Base-by-base conservation (phyloP, 495 filamentous ascomycete genomes). In the Evernia prunastri region DNA sequence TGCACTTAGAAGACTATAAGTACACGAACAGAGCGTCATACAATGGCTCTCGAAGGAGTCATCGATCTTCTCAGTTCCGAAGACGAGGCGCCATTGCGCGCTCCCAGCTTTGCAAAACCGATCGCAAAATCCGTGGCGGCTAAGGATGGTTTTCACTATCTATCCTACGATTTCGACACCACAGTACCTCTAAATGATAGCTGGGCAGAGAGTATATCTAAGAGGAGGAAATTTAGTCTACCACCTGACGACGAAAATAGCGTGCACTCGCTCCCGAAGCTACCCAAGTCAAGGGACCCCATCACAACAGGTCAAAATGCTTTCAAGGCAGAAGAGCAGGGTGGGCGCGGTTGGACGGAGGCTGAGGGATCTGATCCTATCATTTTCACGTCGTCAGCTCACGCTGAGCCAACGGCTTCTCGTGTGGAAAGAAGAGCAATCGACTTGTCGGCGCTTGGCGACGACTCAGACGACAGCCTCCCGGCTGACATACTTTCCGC, bases 91-190 rank as follows among this genome's bases (percentile, higher is more conserved):
- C 27, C 35, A 18, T 31, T 57, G 27, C 57, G 47, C 47, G 36
- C 56, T 49, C 53, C 60, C 42, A 25, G 40, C 13, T 1, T 63
- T 31, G 54, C 64, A 57, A 54, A 54, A 42, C 11, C n/a, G 23
- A 42, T 68, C 33, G 47, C 33, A 29, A 40, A 13, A 20, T 29
- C 37, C 27, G 45, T 18, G 1, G 9, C 36, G 43, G n/a, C 47
- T 39, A 43, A 42, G 31, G 23, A 66, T 31, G 31, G 58, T 31
- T 56, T 64, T 20, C 51, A 53, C 12, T 72, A 83, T 59, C 70
- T 80, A 17, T 83, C 81, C 0, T 81, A 86, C 64, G 80, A 85
- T 29, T 76, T 81, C 63, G 80, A 84, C 61, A 74, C 66, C 43
- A 74, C 54, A 68, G 42, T 18, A 31, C 49, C 17, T 11, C 5